phyloP scores from a whole-genome alignment of 139 green algal genomes.

The Chlorokybus atmophyticus region DNA sequence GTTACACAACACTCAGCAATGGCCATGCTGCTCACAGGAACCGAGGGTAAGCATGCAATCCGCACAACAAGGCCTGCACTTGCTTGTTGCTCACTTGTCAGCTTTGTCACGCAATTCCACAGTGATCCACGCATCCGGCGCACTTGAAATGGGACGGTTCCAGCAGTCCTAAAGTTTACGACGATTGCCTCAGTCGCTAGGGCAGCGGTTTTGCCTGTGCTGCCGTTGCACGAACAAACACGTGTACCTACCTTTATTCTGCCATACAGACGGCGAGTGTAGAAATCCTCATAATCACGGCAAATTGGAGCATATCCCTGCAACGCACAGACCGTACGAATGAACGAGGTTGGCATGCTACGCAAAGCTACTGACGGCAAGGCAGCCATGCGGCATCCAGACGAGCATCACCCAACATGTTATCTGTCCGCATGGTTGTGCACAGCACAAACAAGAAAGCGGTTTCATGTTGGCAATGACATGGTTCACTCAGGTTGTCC shows the following conservation, averaged over 20 bases:
- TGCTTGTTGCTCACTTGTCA: background rate
- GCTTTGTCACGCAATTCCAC: constrained; percentile 27
- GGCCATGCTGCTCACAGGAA: too few relatives aligned
- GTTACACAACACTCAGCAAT: background rate
- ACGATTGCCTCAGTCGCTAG: too few relatives aligned
- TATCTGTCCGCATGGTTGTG: background rate
- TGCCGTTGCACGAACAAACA: background rate
- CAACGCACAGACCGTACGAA: too few relatives aligned
- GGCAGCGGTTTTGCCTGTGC: background rate
- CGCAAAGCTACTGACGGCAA: background rate
- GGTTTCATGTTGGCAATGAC: background rate
- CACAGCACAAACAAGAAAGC: background rate
- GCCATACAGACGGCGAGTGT: constrained; percentile 80
- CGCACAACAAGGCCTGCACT: background rate
- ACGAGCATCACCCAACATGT: background rate
- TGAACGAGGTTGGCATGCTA: background rate
- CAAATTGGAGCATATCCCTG: constrained; percentile 75
- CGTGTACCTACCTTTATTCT: constrained; percentile 52
- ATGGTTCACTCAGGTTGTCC: background rate
- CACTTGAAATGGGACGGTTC: constrained; percentile 82
- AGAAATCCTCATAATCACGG: constrained; percentile 86
- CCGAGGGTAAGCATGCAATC: background rate
- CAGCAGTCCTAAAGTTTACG: constrained; percentile 58
- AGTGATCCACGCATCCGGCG: constrained; percentile 77
- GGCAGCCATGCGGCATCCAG: background rate